Evolutionary conservation across 73 alveolate genomes (phyloP), one percentile per base, ranked within the genome.

Genomic region (Blepharisma stoltei): DNA sequence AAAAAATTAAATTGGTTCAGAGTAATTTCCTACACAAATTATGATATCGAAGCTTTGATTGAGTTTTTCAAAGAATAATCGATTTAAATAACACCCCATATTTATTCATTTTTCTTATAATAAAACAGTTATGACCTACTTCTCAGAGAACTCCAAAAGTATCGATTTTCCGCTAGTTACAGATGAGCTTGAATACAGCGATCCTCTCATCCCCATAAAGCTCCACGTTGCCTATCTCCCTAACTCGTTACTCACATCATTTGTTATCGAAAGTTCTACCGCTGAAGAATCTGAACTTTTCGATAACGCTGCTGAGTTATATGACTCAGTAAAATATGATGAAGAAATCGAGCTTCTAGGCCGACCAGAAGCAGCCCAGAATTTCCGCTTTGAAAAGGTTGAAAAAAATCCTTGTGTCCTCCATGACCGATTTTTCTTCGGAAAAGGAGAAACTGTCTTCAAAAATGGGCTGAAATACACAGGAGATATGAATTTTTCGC

Each of bases 401-500:
- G 79, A 38, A n/a, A 18, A 21, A n/a, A 46, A 69, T 69, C 67
- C 79, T 37, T 18, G 54, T 1, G 65, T 46, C 14, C 11, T 69
- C 54, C 55, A 69, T 44, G 32, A 44, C 60, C 0, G 38, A 37
- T 43, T 69, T 38, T 46, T 37, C 55, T 69, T 44, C 54, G 90
- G 90, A 6, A 65, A 81, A 77, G 94, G 90, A 6, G 84, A 83
- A 44, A 55, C 84, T 50, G 83, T 77, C 43, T 82, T 86, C 55
- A 83, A 90, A 53, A 89, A 90, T 32, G 97, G 97, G 43, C 87
- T 87, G 67, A 70, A 66, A 38, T 92, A 83, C 78, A 80, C 79
- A 67, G 98, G 98, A 4, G 92, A 92, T 49, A 75, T 92, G 94
- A 80, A 86, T 71, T 45, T 89, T 70, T 90, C 93, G 6, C 73